phyloP scores from a whole-genome alignment of 176 grass and related monocot genomes.

The Saccharum spontaneum region DNA sequence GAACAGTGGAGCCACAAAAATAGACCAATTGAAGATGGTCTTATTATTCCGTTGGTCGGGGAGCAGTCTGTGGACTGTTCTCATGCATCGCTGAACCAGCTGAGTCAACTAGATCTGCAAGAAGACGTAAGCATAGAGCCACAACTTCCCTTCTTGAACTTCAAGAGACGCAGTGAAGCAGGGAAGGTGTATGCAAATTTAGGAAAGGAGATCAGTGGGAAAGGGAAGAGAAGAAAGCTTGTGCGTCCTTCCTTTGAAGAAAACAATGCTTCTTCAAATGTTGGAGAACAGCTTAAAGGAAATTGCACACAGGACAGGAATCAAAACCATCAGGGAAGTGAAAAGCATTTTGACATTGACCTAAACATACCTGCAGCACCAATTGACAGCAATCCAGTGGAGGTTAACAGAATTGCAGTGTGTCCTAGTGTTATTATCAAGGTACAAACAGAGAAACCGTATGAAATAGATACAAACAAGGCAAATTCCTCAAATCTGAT shows the following conservation, averaged over 20 bases:
- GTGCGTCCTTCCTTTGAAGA: slow-evolving; percentile 58
- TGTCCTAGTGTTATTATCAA: slow-evolving; percentile 3
- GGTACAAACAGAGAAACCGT: slow-evolving; percentile 11
- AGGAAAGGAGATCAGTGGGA: slow-evolving; percentile 4
- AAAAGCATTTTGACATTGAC: slow-evolving; percentile 41
- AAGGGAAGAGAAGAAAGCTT: slow-evolving; percentile 65
- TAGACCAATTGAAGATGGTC: not conserved
- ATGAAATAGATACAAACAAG: not conserved
- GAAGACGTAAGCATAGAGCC: slow-evolving; percentile 13
- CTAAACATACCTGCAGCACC: slow-evolving; percentile 36
- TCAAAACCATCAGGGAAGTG: slow-evolving; percentile 1
- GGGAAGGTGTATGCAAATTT: slow-evolving; percentile 22
- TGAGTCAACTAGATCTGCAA: slow-evolving; percentile 12
- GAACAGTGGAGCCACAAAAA: slow-evolving; percentile 24
- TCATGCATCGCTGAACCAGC: slow-evolving; percentile 17
- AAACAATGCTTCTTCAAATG: slow-evolving; percentile 15
- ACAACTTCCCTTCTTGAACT: slow-evolving; percentile 58
- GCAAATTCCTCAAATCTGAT: not conserved
- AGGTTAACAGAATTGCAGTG: not conserved
- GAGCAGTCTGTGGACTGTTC: slow-evolving; percentile 3
- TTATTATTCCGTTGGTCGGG: not conserved
- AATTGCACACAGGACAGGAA: not conserved
- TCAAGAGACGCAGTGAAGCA: slow-evolving; percentile 52
- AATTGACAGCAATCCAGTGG: not conserved
- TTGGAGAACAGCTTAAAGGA: slow-evolving; percentile 2